Base-by-base conservation (phyloP, 306 rosid genomes). In the Vachellia collinsii region DNA sequence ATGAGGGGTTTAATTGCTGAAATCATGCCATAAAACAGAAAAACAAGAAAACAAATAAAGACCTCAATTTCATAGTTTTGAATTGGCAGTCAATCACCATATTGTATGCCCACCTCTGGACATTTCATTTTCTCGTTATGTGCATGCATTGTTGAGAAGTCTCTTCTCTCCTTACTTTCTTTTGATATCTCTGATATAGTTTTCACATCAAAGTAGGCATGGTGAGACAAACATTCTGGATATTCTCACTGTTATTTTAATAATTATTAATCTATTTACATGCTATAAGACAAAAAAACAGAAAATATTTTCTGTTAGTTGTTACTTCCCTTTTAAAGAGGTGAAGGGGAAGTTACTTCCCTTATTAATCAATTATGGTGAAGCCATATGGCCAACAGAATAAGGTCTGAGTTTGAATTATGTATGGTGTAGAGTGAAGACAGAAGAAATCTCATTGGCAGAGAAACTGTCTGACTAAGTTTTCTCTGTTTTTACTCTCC, bases 401-500 rank as follows among this genome's bases (percentile, higher is more conserved):
- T 48, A 70, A 43, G 54, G 42, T 61, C 13, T 38, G 37, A 47
- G 63, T 79, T 76, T 68, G 67, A 72, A 70, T 75, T 74, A 36
- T 65, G 68, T 75, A 64, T 43, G 42, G 43, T 19, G 23, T 44
- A 63, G 25, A 47, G 42, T 14, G 14, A 23, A 63, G n/a, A 56
- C 12, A 6, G 61, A 43, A 46, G 56, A 72, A 61, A 23, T 62
- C 62, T 62, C 58, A 34, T 67, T 61, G 44, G 59, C 64, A 20
- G 22, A 44, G 66, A 47, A 17, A 37, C 51, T 39, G 48, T 19
- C 78, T 89, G 72, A 80, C 36, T 70, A 77, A 29, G 66, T 69
- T 78, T 48, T 74, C 54, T 44, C 39, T 75, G 43, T 16, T 61
- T 16, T 51, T 77, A 53, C 83, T 25, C 87, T 83, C 72, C 88